phyloP scores from a whole-genome alignment of 331 rosid genomes.

The Pyrus hybrid region DNA sequence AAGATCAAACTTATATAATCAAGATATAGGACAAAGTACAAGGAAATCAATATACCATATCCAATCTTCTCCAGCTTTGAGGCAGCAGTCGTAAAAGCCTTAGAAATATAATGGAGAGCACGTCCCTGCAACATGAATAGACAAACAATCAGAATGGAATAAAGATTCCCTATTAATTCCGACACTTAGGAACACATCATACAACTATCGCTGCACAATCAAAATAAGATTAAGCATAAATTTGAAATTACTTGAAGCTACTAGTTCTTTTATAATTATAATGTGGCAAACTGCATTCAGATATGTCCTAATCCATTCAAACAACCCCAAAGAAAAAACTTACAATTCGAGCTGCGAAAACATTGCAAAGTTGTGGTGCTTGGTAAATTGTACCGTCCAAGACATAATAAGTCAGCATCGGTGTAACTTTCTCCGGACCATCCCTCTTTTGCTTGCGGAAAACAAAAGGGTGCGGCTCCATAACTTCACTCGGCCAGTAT shows the following conservation, averaged over 20 bases:
- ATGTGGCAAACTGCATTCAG: not conserved
- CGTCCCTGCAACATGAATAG: conserved; percentile 50
- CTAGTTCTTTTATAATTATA: not conserved
- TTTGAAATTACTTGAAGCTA: not conserved
- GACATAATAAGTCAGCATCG: conserved; percentile 69
- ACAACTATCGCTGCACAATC: not conserved
- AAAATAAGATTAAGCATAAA: not conserved
- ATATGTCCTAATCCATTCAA: not conserved
- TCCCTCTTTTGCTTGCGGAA: conserved; percentile 88
- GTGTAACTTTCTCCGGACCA: conserved; percentile 80
- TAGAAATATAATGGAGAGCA: conserved; percentile 63
- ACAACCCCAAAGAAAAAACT: conserved; percentile 10
- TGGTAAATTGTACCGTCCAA: conserved; percentile 94
- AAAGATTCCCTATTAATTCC: not conserved
- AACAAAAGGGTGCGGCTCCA: conserved; percentile 79
- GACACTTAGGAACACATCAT: not conserved
- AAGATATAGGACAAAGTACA: not conserved
- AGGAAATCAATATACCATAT: conserved; percentile 33
- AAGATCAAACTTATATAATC: not conserved
- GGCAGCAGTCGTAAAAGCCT: conserved; percentile 85
- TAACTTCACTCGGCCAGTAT: conserved; percentile 62
- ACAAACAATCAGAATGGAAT: conserved; percentile 15
- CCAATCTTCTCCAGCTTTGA: conserved; percentile 96
- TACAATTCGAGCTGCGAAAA: conserved; percentile 80
- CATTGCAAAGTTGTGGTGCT: conserved; percentile 84